Evolutionary conservation across 2,329 filamentous ascomycete genomes (phyloP).

Genomic region (Colletotrichum limetticola): DNA sequence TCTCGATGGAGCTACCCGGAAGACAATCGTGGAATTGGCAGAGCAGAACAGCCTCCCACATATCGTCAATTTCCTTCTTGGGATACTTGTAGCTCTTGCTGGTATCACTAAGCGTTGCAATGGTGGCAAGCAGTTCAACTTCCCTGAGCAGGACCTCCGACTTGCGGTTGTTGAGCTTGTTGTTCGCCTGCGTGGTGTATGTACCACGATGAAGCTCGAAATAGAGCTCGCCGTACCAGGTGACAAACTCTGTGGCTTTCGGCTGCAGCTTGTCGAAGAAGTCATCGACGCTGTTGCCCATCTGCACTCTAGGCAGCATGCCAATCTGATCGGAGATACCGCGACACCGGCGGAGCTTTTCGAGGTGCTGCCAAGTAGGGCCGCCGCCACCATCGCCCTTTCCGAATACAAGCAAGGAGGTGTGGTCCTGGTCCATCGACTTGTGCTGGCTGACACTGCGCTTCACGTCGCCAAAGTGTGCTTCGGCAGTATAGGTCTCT

Average conservation of each 20-base stretch:
- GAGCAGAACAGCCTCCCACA: conserved; percentile 93
- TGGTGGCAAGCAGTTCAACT: conserved; percentile 86
- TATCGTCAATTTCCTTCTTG: conserved; percentile 90
- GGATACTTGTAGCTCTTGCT: conserved; percentile 82
- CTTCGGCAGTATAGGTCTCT: conserved; percentile 95
- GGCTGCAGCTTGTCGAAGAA: conserved; percentile 90
- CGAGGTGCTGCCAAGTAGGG: conserved; percentile 91
- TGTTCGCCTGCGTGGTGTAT: conserved; percentile 97
- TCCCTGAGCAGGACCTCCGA: conserved; percentile 88
- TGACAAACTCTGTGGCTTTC: conserved; percentile 83
- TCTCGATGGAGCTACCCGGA: conserved; percentile 93
- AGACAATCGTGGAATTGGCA: conserved; percentile 99
- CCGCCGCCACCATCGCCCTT: conserved; percentile 97
- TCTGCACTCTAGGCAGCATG: conserved; percentile 84
- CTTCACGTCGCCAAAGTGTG: conserved; percentile 93
- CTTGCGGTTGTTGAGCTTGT: conserved; percentile 93
- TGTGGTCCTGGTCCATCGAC: conserved; percentile 91
- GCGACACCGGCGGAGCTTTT: conserved; percentile 92
- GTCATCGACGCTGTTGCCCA: conserved; percentile 91
- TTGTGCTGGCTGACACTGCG: conserved; percentile 93
- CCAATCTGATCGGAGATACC: conserved; percentile 91
- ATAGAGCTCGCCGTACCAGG: conserved; percentile 98
- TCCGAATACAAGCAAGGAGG: conserved; percentile 91
- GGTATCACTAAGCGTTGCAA: conserved; percentile 79
- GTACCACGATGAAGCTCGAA: conserved; percentile 97